Percentiles rank a stretch among this genome's conserved stretches.
These are phyloP conservation scores for Amanita bisporigera DNA, from an alignment of 1,284 basidiomycete species.

Conservation along the genomic window DNA sequence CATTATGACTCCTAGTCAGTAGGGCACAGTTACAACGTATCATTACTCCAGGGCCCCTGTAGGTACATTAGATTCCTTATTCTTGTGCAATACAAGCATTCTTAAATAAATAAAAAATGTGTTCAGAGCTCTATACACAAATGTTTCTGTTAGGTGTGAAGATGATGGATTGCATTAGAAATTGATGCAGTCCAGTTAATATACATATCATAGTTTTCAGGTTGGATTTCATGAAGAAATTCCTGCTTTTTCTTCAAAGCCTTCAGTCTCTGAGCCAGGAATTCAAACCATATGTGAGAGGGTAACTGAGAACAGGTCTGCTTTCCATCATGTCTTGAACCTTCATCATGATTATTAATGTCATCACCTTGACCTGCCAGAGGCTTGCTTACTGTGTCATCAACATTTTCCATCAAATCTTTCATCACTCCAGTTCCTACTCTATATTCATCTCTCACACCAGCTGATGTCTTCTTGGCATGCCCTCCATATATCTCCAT, in stretches of 20 bases:
- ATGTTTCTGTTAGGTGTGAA: neutral
- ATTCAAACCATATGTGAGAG: slow-evolving; percentile 11
- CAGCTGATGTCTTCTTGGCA: neutral
- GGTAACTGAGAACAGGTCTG: slow-evolving; percentile 2
- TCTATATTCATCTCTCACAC: slow-evolving; percentile 10
- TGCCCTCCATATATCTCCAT: neutral
- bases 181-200: neutral
- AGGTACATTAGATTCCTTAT: no score
- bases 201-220: neutral
- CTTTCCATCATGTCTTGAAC: neutral
- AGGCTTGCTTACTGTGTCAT: slow-evolving; percentile 3
- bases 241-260: neutral
- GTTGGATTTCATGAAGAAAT: neutral
- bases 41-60: no score
- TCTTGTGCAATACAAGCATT: no score
- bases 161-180: neutral
- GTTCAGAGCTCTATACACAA: neutral
- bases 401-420: neutral
- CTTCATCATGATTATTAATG: neutral
- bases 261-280: slow-evolving; percentile 2
- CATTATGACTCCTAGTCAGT: no score
- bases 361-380: no score
- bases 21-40: no score
- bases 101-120: no score
- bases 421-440: slow-evolving; percentile 1